phyloP scores from a whole-genome alignment of 768 basidiomycete species.

The Naganishia onofrii region DNA sequence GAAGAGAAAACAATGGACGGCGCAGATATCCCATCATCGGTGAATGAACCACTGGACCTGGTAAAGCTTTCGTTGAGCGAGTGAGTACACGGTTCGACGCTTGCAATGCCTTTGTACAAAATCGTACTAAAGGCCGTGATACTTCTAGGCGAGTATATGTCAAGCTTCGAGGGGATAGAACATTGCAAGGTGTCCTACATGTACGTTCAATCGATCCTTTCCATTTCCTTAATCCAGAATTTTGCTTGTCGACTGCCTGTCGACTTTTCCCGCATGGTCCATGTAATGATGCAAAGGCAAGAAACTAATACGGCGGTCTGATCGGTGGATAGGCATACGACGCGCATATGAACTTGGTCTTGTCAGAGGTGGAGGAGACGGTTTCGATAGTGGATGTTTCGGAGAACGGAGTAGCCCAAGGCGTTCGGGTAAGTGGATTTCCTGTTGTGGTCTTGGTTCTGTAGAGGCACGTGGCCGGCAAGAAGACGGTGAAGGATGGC shows the following conservation, averaged over 20 bases:
- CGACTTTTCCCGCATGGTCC: neutral
- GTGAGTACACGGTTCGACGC: constrained; percentile 38
- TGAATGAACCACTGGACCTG: constrained; percentile 87
- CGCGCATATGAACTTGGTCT: constrained; percentile 99
- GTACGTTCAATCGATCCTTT: constrained; percentile 57
- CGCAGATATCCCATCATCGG: constrained; percentile 39
- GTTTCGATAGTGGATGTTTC: constrained; percentile 87
- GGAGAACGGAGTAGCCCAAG: constrained; percentile 58
- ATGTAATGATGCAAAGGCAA: neutral
- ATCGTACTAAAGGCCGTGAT: neutral
- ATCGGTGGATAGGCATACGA: constrained; percentile 76
- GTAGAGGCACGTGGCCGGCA: too few relatives aligned
- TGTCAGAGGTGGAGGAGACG: constrained; percentile 95
- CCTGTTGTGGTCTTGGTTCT: neutral
- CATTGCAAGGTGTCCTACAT: constrained; percentile 86
- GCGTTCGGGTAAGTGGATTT: constrained; percentile 25
- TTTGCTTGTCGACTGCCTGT: neutral
- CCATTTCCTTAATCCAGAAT: too few relatives aligned
- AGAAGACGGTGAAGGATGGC: too few relatives aligned
- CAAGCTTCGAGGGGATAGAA: constrained; percentile 90
- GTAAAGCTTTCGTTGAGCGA: constrained; percentile 94
- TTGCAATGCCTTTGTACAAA: neutral
- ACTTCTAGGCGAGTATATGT: constrained; percentile 74
- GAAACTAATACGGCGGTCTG: neutral
- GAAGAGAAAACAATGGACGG: constrained; percentile 43